These are phyloP conservation scores for Zopfia rhizophila DNA, from an alignment of 2,329 filamentous ascomycete species.

Conservation along the genomic window DNA sequence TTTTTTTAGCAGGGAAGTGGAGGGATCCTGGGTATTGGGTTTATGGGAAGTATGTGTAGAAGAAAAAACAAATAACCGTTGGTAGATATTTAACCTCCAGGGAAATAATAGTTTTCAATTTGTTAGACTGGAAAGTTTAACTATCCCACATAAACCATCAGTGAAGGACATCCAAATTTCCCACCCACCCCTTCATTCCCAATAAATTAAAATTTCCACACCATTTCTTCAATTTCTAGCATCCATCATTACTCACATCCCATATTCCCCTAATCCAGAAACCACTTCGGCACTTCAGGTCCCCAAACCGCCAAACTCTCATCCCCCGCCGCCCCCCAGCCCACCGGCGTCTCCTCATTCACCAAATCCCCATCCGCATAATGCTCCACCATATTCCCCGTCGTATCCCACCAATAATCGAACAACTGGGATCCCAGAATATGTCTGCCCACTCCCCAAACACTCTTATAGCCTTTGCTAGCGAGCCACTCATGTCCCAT, in stretches of 20 bases:
- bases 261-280: slow-evolving; percentile 44
- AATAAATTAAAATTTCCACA: too few relatives aligned
- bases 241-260: too few relatives aligned
- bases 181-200: too few relatives aligned
- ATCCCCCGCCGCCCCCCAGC: slow-evolving; percentile 52
- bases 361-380: slow-evolving; percentile 77
- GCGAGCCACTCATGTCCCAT: slow-evolving; percentile 76
- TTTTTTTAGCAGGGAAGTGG: slow-evolving; percentile 39
- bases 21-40: slow-evolving; percentile 33
- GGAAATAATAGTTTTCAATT: too few relatives aligned
- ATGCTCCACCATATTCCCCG: slow-evolving; percentile 73
- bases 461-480: slow-evolving; percentile 69
- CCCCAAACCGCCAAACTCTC: slow-evolving; percentile 57
- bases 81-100: too few relatives aligned
- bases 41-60: slow-evolving; percentile 31
- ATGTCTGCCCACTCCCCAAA: slow-evolving; percentile 78
- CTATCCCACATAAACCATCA: too few relatives aligned
- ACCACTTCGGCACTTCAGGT: slow-evolving; percentile 52
- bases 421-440: slow-evolving; percentile 77
- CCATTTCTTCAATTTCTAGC: too few relatives aligned
- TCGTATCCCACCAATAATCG: slow-evolving; percentile 76
- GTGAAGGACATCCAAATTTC: too few relatives aligned
- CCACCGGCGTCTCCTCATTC: slow-evolving; percentile 64
- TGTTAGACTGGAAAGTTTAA: too few relatives aligned
- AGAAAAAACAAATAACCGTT: too few relatives aligned